A percentile compares a stretch with the other conserved stretches of the same genome.
phyloP scores from a whole-genome alignment of 2,329 filamentous ascomycete species.

The Ceratocystis smalleyi region DNA sequence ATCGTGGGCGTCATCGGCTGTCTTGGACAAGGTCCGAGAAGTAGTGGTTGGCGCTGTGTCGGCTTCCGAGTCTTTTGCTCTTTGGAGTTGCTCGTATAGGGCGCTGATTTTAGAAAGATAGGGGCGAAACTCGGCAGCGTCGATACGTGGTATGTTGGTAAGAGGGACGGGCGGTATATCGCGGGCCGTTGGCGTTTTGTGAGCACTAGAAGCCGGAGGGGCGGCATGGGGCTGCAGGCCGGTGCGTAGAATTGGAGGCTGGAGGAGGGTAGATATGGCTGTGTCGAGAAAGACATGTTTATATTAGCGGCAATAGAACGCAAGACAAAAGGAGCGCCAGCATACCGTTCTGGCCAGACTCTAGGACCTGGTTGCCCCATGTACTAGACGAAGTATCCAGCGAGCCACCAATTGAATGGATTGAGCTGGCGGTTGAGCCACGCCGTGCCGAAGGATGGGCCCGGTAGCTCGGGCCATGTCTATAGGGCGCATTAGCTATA shows the following conservation, averaged over 20 bases:
- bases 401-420: conserved; percentile 72
- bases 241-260: conserved; percentile 77
- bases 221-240: conserved; percentile 67
- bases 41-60: conserved; percentile 29
- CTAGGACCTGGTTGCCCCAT: conserved; percentile 42
- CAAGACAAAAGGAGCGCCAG: conserved; percentile 11
- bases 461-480: conserved; percentile 11
- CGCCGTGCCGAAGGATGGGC: conserved; percentile 41
- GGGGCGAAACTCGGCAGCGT: conserved; percentile 61
- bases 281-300: conserved; percentile 2
- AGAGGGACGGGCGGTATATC: conserved; percentile 90
- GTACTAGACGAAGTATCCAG: conserved; percentile 51
- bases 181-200: conserved; percentile 67
- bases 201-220: conserved; percentile 51
- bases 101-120: conserved; percentile 77
- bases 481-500: conserved; percentile 3
- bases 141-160: conserved; percentile 72
- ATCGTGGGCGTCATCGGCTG: conserved; percentile 21
- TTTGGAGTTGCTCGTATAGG: conserved; percentile 75
- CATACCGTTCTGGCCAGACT: conserved; percentile 71
- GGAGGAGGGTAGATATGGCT: conserved; percentile 89
- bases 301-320: background rate
- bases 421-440: conserved; percentile 73
- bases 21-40: conserved; percentile 25
- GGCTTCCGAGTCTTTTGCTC: conserved; percentile 63